These are phyloP conservation scores for Aspergillus sojae DNA, from an alignment of 2,329 filamentous ascomycete genomes.

Conservation along the genomic window DNA sequence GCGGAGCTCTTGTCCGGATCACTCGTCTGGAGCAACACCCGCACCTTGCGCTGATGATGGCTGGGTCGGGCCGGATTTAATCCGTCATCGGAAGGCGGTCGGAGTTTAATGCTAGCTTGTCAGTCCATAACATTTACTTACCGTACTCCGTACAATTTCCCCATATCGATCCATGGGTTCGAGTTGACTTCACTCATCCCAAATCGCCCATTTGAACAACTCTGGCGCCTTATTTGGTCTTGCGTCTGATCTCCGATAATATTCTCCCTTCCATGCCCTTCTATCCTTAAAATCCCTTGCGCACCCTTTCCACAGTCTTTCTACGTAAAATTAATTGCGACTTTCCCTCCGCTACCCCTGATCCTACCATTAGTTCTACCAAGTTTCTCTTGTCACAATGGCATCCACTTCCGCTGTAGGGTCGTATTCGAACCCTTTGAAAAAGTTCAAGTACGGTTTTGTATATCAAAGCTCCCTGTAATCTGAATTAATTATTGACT, in stretches of 20 bases:
- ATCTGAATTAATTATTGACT: conserved; percentile 27
- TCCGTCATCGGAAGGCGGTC: conserved; percentile 21
- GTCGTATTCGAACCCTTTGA: conserved; percentile 97
- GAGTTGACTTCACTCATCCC: conserved; percentile 7
- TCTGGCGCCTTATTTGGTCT: conserved; percentile 14
- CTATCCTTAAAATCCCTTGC: not conserved
- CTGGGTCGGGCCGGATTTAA: conserved; percentile 34
- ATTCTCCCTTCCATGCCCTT: conserved; percentile 2
- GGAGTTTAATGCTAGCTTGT: conserved; percentile 5
- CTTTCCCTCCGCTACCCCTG: conserved; percentile 31
- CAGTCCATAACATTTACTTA: conserved; percentile 3
- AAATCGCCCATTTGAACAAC: conserved; percentile 16
- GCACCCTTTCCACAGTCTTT: conserved; percentile 13
- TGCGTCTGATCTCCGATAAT: conserved; percentile 1
- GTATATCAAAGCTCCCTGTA: not conserved
- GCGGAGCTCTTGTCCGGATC: conserved; percentile 20
- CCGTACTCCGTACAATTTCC: conserved; percentile 19
- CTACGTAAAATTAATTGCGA: conserved; percentile 3
- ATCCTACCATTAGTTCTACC: conserved; percentile 26
- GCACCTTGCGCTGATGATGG: conserved; percentile 15
- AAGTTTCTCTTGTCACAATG: conserved; percentile 60
- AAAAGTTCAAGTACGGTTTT: conserved; percentile 92
- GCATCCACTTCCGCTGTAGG: conserved; percentile 71
- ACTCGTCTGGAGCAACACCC: conserved; percentile 5
- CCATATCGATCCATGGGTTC: conserved; percentile 32